phyloP scores from a whole-genome alignment of 768 basidiomycete genomes.

The Auriculariales sp. region DNA sequence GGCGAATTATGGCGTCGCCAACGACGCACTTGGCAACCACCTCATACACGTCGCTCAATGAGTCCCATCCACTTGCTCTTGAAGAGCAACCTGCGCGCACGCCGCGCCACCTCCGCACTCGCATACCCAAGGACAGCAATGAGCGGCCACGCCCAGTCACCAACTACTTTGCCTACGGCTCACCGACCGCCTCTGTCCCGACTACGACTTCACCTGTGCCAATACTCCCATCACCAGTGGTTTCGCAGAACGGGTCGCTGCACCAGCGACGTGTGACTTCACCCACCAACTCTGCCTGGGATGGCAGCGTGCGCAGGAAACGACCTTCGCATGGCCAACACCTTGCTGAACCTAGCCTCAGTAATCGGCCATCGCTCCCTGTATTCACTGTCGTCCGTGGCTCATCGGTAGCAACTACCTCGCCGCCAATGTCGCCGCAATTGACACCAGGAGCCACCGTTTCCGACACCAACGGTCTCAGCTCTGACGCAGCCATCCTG shows the following conservation, averaged over 20 bases:
- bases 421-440: constrained; percentile 20
- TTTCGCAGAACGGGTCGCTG: not conserved
- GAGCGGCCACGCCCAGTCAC: constrained; percentile 7
- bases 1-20: too few relatives aligned
- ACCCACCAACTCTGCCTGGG: constrained; percentile 29
- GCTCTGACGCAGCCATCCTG: not conserved
- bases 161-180: constrained; percentile 12
- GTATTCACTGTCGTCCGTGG: constrained; percentile 27
- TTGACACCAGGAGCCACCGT: constrained; percentile 29
- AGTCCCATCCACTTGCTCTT: constrained; percentile 9
- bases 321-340: constrained; percentile 16
- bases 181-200: constrained; percentile 10
- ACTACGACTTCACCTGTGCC: not conserved
- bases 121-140: not conserved
- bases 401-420: constrained; percentile 15
- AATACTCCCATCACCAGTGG: not conserved
- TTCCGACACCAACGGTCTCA: not conserved
- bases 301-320: constrained; percentile 42
- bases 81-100: constrained; percentile 2
- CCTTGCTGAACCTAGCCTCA: not conserved
- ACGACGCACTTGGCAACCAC: too few relatives aligned
- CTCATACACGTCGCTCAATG: not conserved
- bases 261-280: constrained; percentile 1
- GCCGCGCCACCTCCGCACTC: not conserved
- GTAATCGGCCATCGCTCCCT: constrained; percentile 18